Base-by-base conservation (phyloP, 805 yeast genomes). In the Teunomyces stri region DNA sequence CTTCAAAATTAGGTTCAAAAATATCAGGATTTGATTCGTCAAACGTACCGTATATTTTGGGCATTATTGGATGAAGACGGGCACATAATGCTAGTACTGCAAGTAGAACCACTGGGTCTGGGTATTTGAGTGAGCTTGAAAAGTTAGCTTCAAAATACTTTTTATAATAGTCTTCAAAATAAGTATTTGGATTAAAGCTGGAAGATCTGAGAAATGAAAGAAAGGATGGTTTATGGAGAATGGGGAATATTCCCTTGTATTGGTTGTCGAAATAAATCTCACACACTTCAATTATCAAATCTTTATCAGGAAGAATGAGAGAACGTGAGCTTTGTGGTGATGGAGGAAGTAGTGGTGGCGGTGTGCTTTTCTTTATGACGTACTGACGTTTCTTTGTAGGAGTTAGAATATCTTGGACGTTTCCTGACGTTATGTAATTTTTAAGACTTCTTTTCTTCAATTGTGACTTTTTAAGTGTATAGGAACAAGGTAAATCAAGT, bases 61-160 rank as follows among this genome's bases (percentile, higher is more conserved):
- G 60, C 43, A 69, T 45, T 2, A 56, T 51, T 0, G 69, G 69
- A 47, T 68, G 70, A 18, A 67, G 56, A 42, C 74, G 54, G 1
- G 72, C 59, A 48, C 72, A 61, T 3, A 70, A 58, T 1, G 74
- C 69, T 21, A 69, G 48, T 1, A 69, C 63, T 1, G 72, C 66
- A n/a, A 69, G 50, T 7, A 69, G 44, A 6, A 68, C 53, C 12
- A 69, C 50, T 2, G 74, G 74, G 43, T 57, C 64, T 5, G 65
- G 65, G 34, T 45, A 46, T 28, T 45, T 43, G 18, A 57, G 42
- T 3, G 55, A 49, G 3, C 47, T 38, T 2, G 54, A 38, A 31
- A 47, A 52, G 27, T 46, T 44, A 12, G 48, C 56, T 16, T 47
- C 47, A 13, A 53, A 53, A 21, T 40, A 46, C 40, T 54, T 48